Conservation (phyloP, 1,284 basidiomycete genomes). For the Trichosporon sp. region DNA sequence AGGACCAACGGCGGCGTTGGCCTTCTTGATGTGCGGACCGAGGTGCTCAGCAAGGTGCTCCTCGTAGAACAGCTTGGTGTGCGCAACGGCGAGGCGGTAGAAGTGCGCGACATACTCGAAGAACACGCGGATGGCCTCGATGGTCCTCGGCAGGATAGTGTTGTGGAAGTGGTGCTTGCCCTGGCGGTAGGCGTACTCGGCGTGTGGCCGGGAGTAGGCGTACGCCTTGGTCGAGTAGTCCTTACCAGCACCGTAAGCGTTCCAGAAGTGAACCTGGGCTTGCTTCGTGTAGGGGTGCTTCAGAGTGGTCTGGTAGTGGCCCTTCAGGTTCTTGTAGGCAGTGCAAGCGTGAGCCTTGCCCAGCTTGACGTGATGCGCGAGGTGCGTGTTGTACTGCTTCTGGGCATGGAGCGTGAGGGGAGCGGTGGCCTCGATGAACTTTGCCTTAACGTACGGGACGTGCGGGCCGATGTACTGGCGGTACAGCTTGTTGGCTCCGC, state of each 20-base stretch:
- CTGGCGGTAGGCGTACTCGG: conserved; percentile 24
- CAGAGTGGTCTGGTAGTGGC: conserved; percentile 23
- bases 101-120: background rate
- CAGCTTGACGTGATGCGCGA: conserved; percentile 27
- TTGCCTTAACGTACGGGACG: conserved; percentile 33
- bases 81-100: conserved; percentile 8
- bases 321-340: conserved; percentile 15
- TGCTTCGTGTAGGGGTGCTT: conserved; percentile 33
- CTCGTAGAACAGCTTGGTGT: conserved; percentile 24
- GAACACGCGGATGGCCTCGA: conserved; percentile 8
- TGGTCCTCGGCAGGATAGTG: conserved; percentile 17
- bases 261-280: conserved; percentile 27
- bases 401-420: conserved; percentile 29
- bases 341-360: conserved; percentile 23
- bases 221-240: conserved; percentile 30
- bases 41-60: conserved; percentile 31
- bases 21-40: conserved; percentile 28
- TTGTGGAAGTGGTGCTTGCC: conserved; percentile 17
- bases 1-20: conserved; percentile 13
- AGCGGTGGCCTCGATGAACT: conserved; percentile 28
- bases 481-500: conserved; percentile 32
- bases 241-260: conserved; percentile 21
- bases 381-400: conserved; percentile 22
- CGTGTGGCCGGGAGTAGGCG: conserved; percentile 29
- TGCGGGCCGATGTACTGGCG: conserved; percentile 40